These are phyloP conservation scores for Knufia petricola DNA, from an alignment of 2,329 filamentous ascomycete species.

Conservation along the genomic window DNA sequence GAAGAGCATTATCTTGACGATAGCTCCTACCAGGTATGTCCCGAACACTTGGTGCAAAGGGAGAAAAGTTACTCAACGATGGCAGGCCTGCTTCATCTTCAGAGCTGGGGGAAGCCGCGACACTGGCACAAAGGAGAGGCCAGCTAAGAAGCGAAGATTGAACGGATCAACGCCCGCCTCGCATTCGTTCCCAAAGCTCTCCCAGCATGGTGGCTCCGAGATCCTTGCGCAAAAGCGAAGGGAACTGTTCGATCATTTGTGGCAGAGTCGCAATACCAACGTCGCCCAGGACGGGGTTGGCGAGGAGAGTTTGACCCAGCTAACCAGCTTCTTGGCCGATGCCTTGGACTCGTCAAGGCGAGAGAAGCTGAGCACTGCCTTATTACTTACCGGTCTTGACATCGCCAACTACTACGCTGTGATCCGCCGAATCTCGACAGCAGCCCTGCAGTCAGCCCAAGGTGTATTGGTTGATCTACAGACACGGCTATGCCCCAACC, in stretches of 20 bases:
- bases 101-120: constrained; percentile 9
- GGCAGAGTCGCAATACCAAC: constrained; percentile 31
- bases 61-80: constrained; percentile 1
- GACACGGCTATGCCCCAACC: constrained; percentile 36
- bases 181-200: constrained; percentile 30
- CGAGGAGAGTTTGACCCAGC: constrained; percentile 29
- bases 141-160: constrained; percentile 50
- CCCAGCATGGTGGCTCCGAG: constrained; percentile 31
- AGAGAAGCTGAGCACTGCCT: constrained; percentile 13
- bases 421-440: constrained; percentile 7
- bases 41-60: not conserved
- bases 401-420: constrained; percentile 12
- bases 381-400: constrained; percentile 15
- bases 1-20: not conserved
- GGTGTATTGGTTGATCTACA: constrained; percentile 31
- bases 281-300: constrained; percentile 34
- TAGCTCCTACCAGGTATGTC: constrained; percentile 7
- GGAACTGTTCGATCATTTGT: constrained; percentile 31
- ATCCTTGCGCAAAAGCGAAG: constrained; percentile 29
- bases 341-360: not conserved
- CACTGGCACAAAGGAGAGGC: constrained; percentile 29
- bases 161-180: constrained; percentile 16
- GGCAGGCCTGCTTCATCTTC: constrained; percentile 21
- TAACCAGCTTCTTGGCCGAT: constrained; percentile 18
- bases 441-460: not conserved